Percentiles rank a stretch among this genome's conserved stretches.
These are phyloP conservation scores for Neocallimastix lanati DNA, from an alignment of 192 early-diverging fungal genomes.

Conservation along the genomic window DNA sequence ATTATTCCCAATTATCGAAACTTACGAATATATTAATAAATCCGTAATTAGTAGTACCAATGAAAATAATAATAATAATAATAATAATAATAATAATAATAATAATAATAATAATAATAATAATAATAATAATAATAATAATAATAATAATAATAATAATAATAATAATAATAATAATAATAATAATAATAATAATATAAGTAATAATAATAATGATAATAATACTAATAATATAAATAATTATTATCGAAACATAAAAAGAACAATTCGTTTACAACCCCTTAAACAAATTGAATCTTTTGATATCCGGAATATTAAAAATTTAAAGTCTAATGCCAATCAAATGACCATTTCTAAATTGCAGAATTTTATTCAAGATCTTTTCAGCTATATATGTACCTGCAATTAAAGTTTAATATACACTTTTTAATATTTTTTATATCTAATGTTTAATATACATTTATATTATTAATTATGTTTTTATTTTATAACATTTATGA, in stretches of 20 bases:
- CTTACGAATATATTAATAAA: neutral
- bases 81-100: neutral
- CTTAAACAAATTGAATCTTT: neutral
- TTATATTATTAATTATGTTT: no score
- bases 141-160: no score
- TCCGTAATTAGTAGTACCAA: no score
- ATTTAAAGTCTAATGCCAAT: neutral
- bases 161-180: no score
- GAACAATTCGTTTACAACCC: neutral
- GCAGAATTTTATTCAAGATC: neutral
- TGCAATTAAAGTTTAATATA: neutral
- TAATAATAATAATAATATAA: neutral
- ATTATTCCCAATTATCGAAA: neutral
- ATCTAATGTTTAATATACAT: no score
- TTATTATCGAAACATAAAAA: neutral
- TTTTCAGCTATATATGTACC: neutral
- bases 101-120: neutral
- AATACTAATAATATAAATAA: neutral
- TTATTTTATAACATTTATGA: no score
- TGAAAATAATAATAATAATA: no score
- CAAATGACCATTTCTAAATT: neutral
- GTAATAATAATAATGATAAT: no score
- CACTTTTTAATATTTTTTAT: no score
- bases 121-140: neutral
- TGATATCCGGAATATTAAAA: neutral